phyloP scores from a whole-genome alignment of 176 grass and related monocot species.

The Carex myosuroides region DNA sequence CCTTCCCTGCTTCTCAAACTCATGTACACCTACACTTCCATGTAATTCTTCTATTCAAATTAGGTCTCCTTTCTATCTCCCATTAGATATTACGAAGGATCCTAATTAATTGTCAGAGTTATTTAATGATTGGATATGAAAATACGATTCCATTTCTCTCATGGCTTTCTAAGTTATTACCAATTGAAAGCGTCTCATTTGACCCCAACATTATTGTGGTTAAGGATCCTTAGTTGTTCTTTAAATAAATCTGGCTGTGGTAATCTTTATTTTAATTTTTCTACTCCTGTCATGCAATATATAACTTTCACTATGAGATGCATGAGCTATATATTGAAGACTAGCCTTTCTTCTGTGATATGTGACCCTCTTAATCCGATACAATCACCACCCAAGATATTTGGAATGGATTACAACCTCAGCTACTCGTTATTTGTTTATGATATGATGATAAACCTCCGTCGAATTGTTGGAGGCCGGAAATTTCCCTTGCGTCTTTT shows the following conservation, averaged over 20 bases:
- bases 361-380: not conserved
- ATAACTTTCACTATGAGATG: not conserved
- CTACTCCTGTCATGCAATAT: not conserved
- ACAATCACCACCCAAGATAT: not conserved
- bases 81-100: not conserved
- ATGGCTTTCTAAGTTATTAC: not conserved
- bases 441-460: not conserved
- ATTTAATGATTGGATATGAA: not conserved
- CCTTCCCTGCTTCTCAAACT: not conserved
- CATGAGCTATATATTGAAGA: not conserved
- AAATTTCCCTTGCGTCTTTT: not conserved
- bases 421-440: not conserved
- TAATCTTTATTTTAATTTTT: not conserved
- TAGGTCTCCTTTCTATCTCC: not conserved
- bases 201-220: not conserved
- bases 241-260: not conserved
- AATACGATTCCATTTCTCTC: not conserved
- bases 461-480: not conserved
- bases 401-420: not conserved
- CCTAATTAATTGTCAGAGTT: not conserved
- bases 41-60: slow-evolving; percentile 6
- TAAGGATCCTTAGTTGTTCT: not conserved
- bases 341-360: not conserved
- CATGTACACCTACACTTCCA: not conserved
- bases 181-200: slow-evolving; percentile 5